Base-by-base conservation (phyloP, 2,329 filamentous ascomycete species). In the Paecilomyces sp. region DNA sequence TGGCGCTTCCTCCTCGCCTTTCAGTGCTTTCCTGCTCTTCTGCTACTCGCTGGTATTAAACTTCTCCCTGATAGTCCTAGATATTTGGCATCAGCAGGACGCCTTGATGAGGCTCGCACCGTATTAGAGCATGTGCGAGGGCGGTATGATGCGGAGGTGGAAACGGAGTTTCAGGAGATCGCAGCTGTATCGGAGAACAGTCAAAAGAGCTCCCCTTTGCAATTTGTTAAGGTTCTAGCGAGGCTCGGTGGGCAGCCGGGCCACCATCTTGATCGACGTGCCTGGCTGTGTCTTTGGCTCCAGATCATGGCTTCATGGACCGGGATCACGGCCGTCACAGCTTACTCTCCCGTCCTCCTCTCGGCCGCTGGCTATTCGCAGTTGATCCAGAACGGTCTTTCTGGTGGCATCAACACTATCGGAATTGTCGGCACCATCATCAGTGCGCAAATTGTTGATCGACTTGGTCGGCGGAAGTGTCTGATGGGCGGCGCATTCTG, bases 401-500 rank as follows among this genome's bases (percentile, higher is more conserved):
- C 80, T 1, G 81, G 81, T 5, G 77, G 79, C 5, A 67, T 82
- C 15, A 83, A 82, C 66, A 82, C 80, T 0, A 73, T 83, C 55
- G 81, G 81, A 12, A 79, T 83, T 28, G 61, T 81, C 2, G 80
- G 80, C 1, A 83, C 81, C 2, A 77, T 81, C 36, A 79, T 81
- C 59, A 79, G 77, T 57, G 78, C 80, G 1, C 77, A 80, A 55
- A 79, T 83, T 11, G 76, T 83, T 33, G 82, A 83, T 65, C 74
- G 75, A 1, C 66, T 83, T 6, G 81, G 82, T 22, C 76, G 80
- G 5, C 69, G 74, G 24, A 62, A 57, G 8, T 79, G 77, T 61
- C 61, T 80, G 24, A 77, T 80, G 65, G 67, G 69, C 13, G 77
- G 77, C 34, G 67, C 77, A 2, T 66, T 68, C 15, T 67, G 71